A percentile compares a stretch with the other conserved stretches of the same genome.
These are phyloP conservation scores for Nidularia sp. DNA, from an alignment of 768 basidiomycete species.

Conservation along the genomic window DNA sequence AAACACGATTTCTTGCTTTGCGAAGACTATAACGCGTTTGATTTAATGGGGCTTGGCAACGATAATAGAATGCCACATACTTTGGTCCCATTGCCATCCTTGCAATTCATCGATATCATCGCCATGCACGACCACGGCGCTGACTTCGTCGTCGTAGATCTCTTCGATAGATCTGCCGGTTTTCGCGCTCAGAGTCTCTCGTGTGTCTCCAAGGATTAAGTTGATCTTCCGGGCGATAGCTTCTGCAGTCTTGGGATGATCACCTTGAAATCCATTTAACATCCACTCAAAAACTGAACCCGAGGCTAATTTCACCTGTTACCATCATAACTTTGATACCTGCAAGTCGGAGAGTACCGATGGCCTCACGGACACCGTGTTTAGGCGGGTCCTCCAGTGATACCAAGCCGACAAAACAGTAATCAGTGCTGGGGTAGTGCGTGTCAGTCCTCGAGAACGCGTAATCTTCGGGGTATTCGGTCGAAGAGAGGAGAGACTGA, in stretches of 20 bases:
- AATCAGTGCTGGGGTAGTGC: constrained; percentile 50
- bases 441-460: constrained; percentile 52
- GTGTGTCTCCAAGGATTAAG: constrained; percentile 62
- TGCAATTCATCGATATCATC: constrained; percentile 64
- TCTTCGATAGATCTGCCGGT: constrained; percentile 51
- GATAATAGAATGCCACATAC: constrained; percentile 26
- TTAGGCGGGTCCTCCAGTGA: constrained; percentile 71
- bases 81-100: constrained; percentile 75
- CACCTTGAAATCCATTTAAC: constrained; percentile 29
- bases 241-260: constrained; percentile 72
- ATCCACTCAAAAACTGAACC: not conserved
- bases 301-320: constrained; percentile 37
- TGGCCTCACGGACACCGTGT: constrained; percentile 68
- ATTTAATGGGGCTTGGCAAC: not conserved
- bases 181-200: constrained; percentile 53
- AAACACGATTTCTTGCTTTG: constrained; percentile 68
- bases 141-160: constrained; percentile 66
- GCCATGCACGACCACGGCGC: constrained; percentile 64
- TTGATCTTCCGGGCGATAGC: constrained; percentile 74
- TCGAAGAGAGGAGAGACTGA: constrained; percentile 48
- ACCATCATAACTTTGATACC: constrained; percentile 81
- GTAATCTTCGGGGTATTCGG: constrained; percentile 40
- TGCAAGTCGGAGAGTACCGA: constrained; percentile 64
- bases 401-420: constrained; percentile 63
- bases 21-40: constrained; percentile 42